Percentiles rank a stretch among this genome's conserved stretches.
These are phyloP conservation scores for Talaromyces trachyspermus DNA, from an alignment of 495 filamentous ascomycete genomes.

Conservation along the genomic window DNA sequence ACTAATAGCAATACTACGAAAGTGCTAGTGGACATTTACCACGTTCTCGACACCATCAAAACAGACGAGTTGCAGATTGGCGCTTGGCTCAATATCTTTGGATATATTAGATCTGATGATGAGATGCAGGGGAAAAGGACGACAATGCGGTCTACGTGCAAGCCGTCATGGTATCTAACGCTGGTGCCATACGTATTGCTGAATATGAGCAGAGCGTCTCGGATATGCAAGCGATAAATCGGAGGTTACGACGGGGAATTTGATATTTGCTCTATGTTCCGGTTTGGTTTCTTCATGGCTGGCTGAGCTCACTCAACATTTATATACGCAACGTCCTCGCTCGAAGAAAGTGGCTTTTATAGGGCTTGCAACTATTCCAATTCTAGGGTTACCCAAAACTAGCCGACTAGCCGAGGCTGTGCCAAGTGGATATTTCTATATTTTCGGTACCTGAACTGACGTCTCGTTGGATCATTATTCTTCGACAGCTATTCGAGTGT, in stretches of 20 bases:
- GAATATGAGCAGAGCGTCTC: constrained; percentile 51
- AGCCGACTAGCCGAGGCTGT: too few species aligned
- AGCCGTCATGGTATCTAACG: constrained; percentile 59
- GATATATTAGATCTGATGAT: constrained; percentile 51
- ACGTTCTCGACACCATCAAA: constrained; percentile 58
- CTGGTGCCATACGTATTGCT: constrained; percentile 54
- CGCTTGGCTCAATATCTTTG: constrained; percentile 87
- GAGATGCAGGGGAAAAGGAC: constrained; percentile 1
- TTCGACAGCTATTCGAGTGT: background rate
- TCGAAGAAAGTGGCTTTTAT: too few species aligned
- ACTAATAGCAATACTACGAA: too few species aligned
- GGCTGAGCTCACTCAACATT: too few species aligned
- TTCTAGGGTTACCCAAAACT: too few species aligned
- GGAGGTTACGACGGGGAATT: background rate
- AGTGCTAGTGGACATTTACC: constrained; percentile 60
- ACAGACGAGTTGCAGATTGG: constrained; percentile 61
- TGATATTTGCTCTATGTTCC: too few species aligned
- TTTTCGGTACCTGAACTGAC: too few species aligned
- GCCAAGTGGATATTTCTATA: too few species aligned
- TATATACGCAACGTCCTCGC: too few species aligned
- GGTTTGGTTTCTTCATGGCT: constrained; percentile 12
- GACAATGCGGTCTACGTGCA: constrained; percentile 41
- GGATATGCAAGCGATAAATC: constrained; percentile 20
- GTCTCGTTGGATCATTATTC: too few species aligned
- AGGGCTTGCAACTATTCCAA: too few species aligned